Evolutionary conservation across 2,329 filamentous ascomycete genomes (phyloP).

Genomic region (Paramyrothecium sp.): DNA sequence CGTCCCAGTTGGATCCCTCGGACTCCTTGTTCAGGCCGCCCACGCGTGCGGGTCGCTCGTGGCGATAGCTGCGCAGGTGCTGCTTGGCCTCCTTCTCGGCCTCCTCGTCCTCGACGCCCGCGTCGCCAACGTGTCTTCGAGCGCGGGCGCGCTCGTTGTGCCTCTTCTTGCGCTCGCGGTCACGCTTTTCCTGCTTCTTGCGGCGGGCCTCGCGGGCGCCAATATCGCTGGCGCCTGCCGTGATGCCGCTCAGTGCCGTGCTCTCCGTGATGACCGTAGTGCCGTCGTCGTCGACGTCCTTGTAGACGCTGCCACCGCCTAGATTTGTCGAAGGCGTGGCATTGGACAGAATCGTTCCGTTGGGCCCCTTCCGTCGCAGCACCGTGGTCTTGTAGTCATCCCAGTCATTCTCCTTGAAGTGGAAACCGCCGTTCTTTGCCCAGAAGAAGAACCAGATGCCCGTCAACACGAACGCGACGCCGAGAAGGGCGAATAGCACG

Average conservation of each 20-base stretch:
- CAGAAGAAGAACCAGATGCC: slow-evolving; percentile 99
- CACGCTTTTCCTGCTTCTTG: slow-evolving; percentile 49
- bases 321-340: slow-evolving; percentile 80
- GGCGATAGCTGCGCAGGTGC: slow-evolving; percentile 78
- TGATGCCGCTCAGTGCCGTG: slow-evolving; percentile 52
- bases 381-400: slow-evolving; percentile 98
- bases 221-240: slow-evolving; percentile 56
- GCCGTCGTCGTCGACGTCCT: slow-evolving; percentile 59
- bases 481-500: slow-evolving; percentile 81
- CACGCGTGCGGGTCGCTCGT: slow-evolving; percentile 82
- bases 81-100: slow-evolving; percentile 63
- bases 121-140: slow-evolving; percentile 49
- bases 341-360: slow-evolving; percentile 80
- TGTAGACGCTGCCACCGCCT: slow-evolving; percentile 84
- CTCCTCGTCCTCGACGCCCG: slow-evolving; percentile 61
- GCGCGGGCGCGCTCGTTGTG: slow-evolving; percentile 42
- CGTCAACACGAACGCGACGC: slow-evolving; percentile 69
- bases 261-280: slow-evolving; percentile 45
- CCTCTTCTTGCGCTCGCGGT: slow-evolving; percentile 31
- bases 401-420: slow-evolving; percentile 85
- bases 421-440: slow-evolving; percentile 93
- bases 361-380: slow-evolving; percentile 80
- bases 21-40: slow-evolving; percentile 83
- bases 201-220: slow-evolving; percentile 54
- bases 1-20: slow-evolving; percentile 79